These are phyloP conservation scores for Lindgomyces ingoldianus DNA, from an alignment of 495 filamentous ascomycete species.

Conservation along the genomic window DNA sequence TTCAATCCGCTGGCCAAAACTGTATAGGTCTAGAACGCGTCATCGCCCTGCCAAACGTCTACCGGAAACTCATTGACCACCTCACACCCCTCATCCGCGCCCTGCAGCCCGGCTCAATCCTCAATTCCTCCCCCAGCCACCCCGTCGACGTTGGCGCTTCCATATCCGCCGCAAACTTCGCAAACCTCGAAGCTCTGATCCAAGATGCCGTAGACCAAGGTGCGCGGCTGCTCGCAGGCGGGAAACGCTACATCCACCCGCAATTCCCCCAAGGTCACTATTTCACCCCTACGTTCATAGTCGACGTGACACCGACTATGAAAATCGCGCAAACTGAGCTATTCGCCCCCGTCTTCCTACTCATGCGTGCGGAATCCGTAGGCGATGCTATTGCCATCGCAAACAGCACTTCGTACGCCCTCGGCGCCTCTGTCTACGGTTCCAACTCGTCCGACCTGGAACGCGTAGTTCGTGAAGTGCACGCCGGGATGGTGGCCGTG, in stretches of 20 bases:
- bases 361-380: slow-evolving; percentile 71
- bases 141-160: slow-evolving; percentile 81
- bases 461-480: slow-evolving; percentile 64
- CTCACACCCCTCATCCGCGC: slow-evolving; percentile 69
- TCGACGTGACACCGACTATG: slow-evolving; percentile 66
- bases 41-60: slow-evolving; percentile 72
- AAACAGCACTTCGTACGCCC: slow-evolving; percentile 44
- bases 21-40: slow-evolving; percentile 96
- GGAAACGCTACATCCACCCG: slow-evolving; percentile 69
- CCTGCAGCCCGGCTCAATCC: slow-evolving; percentile 68
- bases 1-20: slow-evolving; percentile 97
- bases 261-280: slow-evolving; percentile 77
- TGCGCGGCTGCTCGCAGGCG: slow-evolving; percentile 78
- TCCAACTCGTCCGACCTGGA: slow-evolving; percentile 53
- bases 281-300: slow-evolving; percentile 86
- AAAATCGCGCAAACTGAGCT: slow-evolving; percentile 86
- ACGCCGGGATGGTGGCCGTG: slow-evolving; percentile 85
- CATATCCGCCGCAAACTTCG: slow-evolving; percentile 75
- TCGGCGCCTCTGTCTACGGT: slow-evolving; percentile 68
- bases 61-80: slow-evolving; percentile 67
- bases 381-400: slow-evolving; percentile 39
- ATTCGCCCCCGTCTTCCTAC: slow-evolving; percentile 84
- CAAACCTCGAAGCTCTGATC: slow-evolving; percentile 60
- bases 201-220: slow-evolving; percentile 73
- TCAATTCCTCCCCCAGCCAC: slow-evolving; percentile 54